Conservation (phyloP, 2,329 filamentous ascomycete species). For the Penicillium frequentans region DNA sequence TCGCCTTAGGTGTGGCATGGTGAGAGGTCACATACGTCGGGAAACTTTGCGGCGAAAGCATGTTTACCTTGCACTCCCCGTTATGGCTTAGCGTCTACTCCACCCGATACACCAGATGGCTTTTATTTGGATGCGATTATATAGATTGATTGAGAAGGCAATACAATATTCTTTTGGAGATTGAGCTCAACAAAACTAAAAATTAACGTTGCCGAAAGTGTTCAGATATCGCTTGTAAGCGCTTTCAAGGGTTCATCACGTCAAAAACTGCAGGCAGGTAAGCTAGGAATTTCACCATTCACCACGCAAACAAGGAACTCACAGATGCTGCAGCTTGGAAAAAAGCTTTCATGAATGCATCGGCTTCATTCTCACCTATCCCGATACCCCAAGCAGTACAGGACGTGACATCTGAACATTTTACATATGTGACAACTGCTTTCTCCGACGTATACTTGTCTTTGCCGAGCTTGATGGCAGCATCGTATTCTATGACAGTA, state of each 20-base stretch:
- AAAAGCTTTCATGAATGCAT: background rate
- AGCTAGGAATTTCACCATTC: background rate
- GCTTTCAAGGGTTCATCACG: background rate
- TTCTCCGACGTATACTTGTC: background rate
- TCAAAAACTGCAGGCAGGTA: background rate
- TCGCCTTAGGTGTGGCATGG: conserved; percentile 25
- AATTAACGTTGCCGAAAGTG: background rate
- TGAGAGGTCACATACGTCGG: background rate
- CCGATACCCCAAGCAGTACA: background rate
- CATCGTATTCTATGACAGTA: background rate
- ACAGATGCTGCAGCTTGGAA: background rate
- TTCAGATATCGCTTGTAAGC: background rate
- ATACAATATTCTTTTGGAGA: background rate
- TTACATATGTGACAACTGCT: background rate
- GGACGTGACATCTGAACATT: background rate
- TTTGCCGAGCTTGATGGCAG: background rate
- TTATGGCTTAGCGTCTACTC: conserved; percentile 18
- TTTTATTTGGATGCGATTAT: background rate
- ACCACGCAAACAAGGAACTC: background rate
- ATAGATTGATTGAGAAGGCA: background rate
- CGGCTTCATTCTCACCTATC: background rate
- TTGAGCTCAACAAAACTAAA: background rate
- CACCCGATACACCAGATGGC: background rate
- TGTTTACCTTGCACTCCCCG: conserved; percentile 16
- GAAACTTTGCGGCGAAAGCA: background rate